Percentiles rank a stretch among this genome's conserved stretches.
phyloP scores from a whole-genome alignment of 1,284 basidiomycete genomes.

The Fistulinella cinereoalba region DNA sequence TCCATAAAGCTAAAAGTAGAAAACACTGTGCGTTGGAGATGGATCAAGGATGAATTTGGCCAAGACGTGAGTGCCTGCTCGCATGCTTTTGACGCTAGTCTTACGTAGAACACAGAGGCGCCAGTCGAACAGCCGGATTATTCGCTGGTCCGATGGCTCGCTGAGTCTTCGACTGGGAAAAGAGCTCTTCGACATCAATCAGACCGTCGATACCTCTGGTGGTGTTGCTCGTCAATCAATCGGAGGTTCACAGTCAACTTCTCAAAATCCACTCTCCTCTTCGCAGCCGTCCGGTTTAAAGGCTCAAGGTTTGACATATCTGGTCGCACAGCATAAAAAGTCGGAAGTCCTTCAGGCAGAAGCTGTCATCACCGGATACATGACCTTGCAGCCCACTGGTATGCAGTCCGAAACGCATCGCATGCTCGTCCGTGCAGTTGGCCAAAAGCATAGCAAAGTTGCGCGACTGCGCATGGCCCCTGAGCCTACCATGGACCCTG shows the following conservation, averaged over 20 bases:
- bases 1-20: constrained; percentile 83
- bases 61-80: constrained; percentile 55
- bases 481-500: constrained; percentile 69
- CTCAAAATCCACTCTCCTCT: constrained; percentile 31
- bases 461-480: constrained; percentile 73
- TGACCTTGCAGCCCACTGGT: constrained; percentile 82
- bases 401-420: constrained; percentile 90
- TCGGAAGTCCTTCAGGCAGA: constrained; percentile 84
- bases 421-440: constrained; percentile 83
- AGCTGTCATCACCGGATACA: constrained; percentile 76
- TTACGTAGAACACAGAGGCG: constrained; percentile 47
- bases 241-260: constrained; percentile 41
- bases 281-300: constrained; percentile 34
- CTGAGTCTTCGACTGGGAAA: constrained; percentile 84
- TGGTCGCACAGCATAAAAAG: constrained; percentile 87
- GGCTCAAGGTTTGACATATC: constrained; percentile 77
- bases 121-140: constrained; percentile 84
- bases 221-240: constrained; percentile 53
- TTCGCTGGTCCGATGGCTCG: constrained; percentile 91
- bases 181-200: constrained; percentile 86
- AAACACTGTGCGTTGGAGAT: constrained; percentile 89
- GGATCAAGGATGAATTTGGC: constrained; percentile 70
- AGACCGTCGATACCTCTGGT: constrained; percentile 71
- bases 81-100: neutral
- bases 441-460: constrained; percentile 79